Base-by-base conservation (phyloP, 257 asterid species). In the Solanum habrochaites region DNA sequence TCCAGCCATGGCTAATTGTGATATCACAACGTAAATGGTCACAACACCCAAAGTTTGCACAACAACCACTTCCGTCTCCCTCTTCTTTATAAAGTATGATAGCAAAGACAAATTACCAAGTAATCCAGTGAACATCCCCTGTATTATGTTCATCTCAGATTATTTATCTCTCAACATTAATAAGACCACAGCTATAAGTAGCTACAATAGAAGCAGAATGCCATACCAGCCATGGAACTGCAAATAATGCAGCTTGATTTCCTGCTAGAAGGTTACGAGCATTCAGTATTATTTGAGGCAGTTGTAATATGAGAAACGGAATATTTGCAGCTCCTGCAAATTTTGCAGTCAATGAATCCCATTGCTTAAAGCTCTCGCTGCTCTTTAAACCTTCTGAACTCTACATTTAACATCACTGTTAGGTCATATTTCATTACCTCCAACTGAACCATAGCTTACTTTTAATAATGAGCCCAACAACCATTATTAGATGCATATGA, bases 121-220 rank as follows among this genome's bases (percentile, higher is more conserved):
- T 91, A 97, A 92, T 88, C 99, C 99, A 56, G 99, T 97, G 89
- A 97, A 91, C 98, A 96, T 96, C 85, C 99, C 99, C 99, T 97
- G 90, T 73, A 89, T 47, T 58, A n/a, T 45, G 82, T 37, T 47
- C 66, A 64, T 73, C 31, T 67, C n/a, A 75, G 40, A 72, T 23
- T 20, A 86, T 62, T 42, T 72, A 27, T 35, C 85, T 52, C 74
- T 27, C 39, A 82, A 86, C 60, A 56, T 43, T 56, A 86, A 64
- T 85, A 86, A 90, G 73, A 89, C 49, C 47, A 64, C 86, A 71
- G 45, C 3, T 29, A 49, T 31, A 81, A 81, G 31, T 29, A 8
- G 3, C 39, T 80, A 80, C 3, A 70, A 85, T 52, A 23, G 49
- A 32, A 21, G 42, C 29, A 78, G 87, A 89, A 87, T 16, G 7